Evolutionary conservation across 768 basidiomycete genomes (phyloP), one percentile per base, ranked within the genome.

Genomic region (Clitopilus passeckerianus): DNA sequence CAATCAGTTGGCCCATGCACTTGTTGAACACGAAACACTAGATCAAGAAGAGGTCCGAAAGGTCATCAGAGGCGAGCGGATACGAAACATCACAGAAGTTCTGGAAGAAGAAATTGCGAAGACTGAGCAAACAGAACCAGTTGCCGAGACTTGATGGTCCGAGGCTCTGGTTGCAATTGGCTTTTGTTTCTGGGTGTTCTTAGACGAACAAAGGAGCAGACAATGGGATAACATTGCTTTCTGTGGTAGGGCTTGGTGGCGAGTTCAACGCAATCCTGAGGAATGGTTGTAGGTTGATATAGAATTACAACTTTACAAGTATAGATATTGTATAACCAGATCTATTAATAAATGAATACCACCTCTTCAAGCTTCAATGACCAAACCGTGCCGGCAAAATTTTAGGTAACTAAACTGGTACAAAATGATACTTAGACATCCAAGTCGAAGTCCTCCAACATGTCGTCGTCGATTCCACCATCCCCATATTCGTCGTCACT

Each of bases 21-120:
- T 99, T 59, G 89, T 99, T 12, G 95, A 98, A 71, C 90, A 96
- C 73, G 96, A 99, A 77, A 98, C 96, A 18, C 77, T 99, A 63
- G 87, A 88, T 64, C 78, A 84, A 41, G 88, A 91, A 9, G 94
- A 99, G 72, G 95, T 98, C 16, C 77, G 81, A 67, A 87, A 83
- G 73, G 93, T 95, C 23, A 83, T 98, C 69, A 86, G 80, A 59
- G 95, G 95, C 37, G 87, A 96, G 71, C 78, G 82, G 56, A 90
- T 93, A 72, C 85, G 88, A 59, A 81, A 77, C 59, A 81, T 90
- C 63, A 75, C 81, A 63, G 87, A 91, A 66, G 82, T 86, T 54
- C 69, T 90, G 63, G 77, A 85, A 57, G 84, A 85, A 58, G 83
- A 87, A 59, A 67, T 80, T 44, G 71, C 77, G 66, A 67, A 72